phyloP scores from a whole-genome alignment of 129 eudicot species.

The Centella asiatica region DNA sequence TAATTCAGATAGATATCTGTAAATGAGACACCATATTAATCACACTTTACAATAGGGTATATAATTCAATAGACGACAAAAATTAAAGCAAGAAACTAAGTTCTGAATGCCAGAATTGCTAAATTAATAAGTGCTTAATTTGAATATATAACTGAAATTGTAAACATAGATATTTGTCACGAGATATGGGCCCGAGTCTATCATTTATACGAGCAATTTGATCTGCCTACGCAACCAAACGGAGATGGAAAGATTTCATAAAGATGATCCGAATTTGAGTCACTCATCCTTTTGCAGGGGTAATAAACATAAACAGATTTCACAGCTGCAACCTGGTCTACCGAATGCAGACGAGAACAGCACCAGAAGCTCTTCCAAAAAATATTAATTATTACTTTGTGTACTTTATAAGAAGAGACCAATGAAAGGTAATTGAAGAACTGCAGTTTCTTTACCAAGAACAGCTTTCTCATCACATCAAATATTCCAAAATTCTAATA shows the following conservation, averaged over 20 bases:
- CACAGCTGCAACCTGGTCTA: neutral
- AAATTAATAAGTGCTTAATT: neutral
- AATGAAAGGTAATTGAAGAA: neutral
- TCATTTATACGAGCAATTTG: neutral
- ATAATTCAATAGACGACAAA: neutral
- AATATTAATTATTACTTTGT: too few relatives aligned
- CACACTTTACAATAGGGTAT: neutral
- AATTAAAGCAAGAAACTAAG: too few relatives aligned
- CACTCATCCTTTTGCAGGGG: too few relatives aligned
- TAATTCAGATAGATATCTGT: conserved; percentile 63
- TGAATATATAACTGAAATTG: too few relatives aligned
- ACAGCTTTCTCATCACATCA: neutral
- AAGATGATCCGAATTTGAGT: too few relatives aligned
- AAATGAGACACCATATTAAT: conserved; percentile 6
- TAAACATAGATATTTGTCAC: too few relatives aligned
- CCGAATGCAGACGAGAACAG: neutral
- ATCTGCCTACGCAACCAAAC: neutral
- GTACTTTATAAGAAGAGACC: neutral
- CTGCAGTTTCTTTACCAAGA: neutral
- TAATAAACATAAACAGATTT: too few relatives aligned
- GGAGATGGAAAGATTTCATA: neutral
- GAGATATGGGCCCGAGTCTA: too few relatives aligned
- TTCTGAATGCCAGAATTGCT: too few relatives aligned
- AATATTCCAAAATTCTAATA: neutral
- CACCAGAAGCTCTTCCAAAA: neutral